Percentiles rank a stretch among this genome's conserved stretches.
Evolutionary conservation across 139 green algal species (phyloP).

Genomic region (Dunaliella sp.): DNA sequence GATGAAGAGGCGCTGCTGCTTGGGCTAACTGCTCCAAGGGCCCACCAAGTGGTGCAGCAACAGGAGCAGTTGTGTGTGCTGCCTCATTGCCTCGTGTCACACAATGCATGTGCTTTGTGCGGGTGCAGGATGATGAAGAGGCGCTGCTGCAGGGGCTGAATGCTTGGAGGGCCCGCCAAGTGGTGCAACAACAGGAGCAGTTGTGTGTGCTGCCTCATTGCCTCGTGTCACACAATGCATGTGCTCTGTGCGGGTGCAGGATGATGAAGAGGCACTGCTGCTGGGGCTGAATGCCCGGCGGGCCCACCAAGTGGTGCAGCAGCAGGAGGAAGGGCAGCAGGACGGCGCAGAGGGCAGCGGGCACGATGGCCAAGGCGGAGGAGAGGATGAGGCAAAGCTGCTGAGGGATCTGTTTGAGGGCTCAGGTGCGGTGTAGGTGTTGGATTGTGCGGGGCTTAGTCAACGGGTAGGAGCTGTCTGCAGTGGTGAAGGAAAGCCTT

Average conservation of each 20-base stretch:
- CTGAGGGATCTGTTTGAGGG: constrained; percentile 88
- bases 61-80: not conserved
- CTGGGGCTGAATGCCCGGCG: not conserved
- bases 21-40: not conserved
- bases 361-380: not conserved
- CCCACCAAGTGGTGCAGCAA: not conserved
- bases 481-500: too few species aligned
- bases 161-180: not conserved
- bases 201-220: too few species aligned
- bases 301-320: not conserved
- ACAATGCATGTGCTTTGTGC: too few species aligned
- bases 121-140: not conserved
- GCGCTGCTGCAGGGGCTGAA: not conserved
- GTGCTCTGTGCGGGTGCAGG: not conserved
- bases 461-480: too few species aligned
- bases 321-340: not conserved
- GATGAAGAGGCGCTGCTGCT: not conserved
- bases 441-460: too few species aligned
- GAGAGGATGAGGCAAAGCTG: constrained; percentile 64
- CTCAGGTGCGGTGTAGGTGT: constrained; percentile 21
- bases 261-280: not conserved
- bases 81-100: too few species aligned
- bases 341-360: not conserved
- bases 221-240: too few species aligned
- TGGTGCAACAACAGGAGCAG: not conserved